Percentiles rank a stretch among this genome's conserved stretches.
Evolutionary conservation across 2,329 filamentous ascomycete species (phyloP).

Genomic region (Seiridium unicorne): DNA sequence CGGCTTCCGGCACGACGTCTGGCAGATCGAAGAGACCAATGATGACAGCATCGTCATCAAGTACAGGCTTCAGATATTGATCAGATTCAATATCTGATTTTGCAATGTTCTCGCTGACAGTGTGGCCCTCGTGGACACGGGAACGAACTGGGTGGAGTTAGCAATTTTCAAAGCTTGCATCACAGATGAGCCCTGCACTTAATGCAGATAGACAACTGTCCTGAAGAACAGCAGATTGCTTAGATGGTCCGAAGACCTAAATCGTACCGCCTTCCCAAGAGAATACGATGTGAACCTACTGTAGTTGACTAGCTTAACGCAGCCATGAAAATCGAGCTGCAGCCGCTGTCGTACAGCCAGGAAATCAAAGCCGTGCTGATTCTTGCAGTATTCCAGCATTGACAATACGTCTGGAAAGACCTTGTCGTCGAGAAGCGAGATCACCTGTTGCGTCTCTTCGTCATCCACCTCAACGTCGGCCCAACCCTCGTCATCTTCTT

Average conservation of each 20-base stretch:
- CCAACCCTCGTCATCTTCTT: constrained; percentile 51
- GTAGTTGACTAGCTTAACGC: constrained; percentile 74
- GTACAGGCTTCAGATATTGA: constrained; percentile 74
- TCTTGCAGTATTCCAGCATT: constrained; percentile 69
- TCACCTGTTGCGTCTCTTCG: constrained; percentile 56
- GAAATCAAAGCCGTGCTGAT: constrained; percentile 67
- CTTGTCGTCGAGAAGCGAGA: constrained; percentile 67
- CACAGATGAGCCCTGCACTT: too few relatives aligned
- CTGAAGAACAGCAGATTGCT: not conserved
- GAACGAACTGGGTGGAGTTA: constrained; percentile 40
- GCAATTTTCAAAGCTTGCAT: constrained; percentile 1
- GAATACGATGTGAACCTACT: constrained; percentile 28
- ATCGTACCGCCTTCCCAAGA: not conserved
- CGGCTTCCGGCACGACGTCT: constrained; percentile 34
- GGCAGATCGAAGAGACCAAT: constrained; percentile 82
- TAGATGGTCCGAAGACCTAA: too few relatives aligned
- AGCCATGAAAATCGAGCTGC: constrained; percentile 69
- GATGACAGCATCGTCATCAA: constrained; percentile 87
- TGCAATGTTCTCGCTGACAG: constrained; percentile 58
- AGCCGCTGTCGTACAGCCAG: constrained; percentile 54
- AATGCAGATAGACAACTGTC: not conserved
- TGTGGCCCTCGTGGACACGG: constrained; percentile 39
- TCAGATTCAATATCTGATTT: constrained; percentile 70
- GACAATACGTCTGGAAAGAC: constrained; percentile 61
- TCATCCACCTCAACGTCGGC: constrained; percentile 59